Evolutionary conservation across 176 grass and related monocot genomes (phyloP).

Genomic region (Oryza glaberrima): DNA sequence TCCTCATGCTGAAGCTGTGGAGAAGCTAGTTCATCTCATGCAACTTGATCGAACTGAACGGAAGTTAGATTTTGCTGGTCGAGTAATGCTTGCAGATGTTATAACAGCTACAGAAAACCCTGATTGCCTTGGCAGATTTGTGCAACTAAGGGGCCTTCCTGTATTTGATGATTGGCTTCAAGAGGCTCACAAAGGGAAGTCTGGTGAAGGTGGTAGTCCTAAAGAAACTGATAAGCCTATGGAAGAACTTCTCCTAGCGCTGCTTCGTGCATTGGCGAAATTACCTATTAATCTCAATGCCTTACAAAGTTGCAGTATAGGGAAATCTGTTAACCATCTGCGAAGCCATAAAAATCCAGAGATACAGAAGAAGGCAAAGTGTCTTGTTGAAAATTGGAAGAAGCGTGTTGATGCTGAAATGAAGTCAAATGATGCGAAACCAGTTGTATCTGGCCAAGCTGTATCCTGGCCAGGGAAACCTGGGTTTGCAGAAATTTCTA

Average conservation of each 20-base stretch:
- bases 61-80: constrained; percentile 67
- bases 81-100: constrained; percentile 72
- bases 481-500: constrained; percentile 55
- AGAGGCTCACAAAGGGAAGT: constrained; percentile 89
- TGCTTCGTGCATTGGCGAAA: constrained; percentile 63
- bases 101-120: constrained; percentile 72
- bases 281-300: constrained; percentile 71
- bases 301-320: constrained; percentile 68
- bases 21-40: constrained; percentile 78
- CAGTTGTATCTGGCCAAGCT: constrained; percentile 54
- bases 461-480: constrained; percentile 63
- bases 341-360: constrained; percentile 62
- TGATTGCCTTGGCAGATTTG: constrained; percentile 75
- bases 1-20: constrained; percentile 69
- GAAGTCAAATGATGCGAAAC: constrained; percentile 60
- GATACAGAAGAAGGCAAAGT: constrained; percentile 66
- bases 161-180: constrained; percentile 91
- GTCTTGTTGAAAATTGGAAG: constrained; percentile 75
- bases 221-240: constrained; percentile 70
- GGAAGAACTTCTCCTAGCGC: constrained; percentile 63
- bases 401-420: constrained; percentile 75
- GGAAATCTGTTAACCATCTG: constrained; percentile 72
- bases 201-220: constrained; percentile 70
- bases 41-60: constrained; percentile 72
- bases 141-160: constrained; percentile 78